phyloP scores from a whole-genome alignment of 2,329 filamentous ascomycete species.

The Aspergillus candidus region DNA sequence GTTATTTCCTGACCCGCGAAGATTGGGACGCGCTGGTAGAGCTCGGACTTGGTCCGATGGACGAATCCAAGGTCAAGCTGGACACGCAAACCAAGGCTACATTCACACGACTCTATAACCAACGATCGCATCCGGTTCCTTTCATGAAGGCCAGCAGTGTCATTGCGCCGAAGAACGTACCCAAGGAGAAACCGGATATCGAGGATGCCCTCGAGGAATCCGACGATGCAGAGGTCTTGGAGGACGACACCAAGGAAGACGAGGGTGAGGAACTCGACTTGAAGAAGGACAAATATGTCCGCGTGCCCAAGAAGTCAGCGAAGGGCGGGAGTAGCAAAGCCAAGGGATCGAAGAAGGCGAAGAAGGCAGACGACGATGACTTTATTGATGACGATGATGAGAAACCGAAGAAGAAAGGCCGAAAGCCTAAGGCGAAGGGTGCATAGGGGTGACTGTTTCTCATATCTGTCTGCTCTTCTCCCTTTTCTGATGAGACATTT shows the following conservation, averaged over 20 bases:
- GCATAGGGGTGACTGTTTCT: no score
- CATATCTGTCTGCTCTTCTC: not conserved
- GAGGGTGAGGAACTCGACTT: constrained; percentile 76
- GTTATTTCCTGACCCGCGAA: constrained; percentile 88
- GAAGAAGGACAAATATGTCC: constrained; percentile 94
- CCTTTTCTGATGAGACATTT: constrained; percentile 1
- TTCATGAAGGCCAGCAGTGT: constrained; percentile 91
- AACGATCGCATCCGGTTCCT: constrained; percentile 77
- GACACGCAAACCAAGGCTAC: constrained; percentile 79
- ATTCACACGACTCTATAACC: constrained; percentile 89
- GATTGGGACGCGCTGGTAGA: constrained; percentile 92
- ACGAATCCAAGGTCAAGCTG: constrained; percentile 67
- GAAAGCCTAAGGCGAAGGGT: constrained; percentile 25
- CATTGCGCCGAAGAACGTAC: constrained; percentile 62
- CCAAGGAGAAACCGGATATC: constrained; percentile 77
- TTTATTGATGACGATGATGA: constrained; percentile 42
- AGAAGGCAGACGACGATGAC: constrained; percentile 43
- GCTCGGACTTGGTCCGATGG: constrained; percentile 79
- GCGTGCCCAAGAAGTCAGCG: constrained; percentile 68
- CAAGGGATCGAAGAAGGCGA: constrained; percentile 38
- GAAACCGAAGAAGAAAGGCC: constrained; percentile 48
- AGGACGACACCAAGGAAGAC: constrained; percentile 51
- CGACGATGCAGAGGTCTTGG: constrained; percentile 61
- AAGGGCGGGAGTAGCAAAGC: constrained; percentile 42
- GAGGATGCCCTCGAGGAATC: constrained; percentile 95